phyloP scores from a whole-genome alignment of 768 basidiomycete genomes.

The Tulasnella sp. region DNA sequence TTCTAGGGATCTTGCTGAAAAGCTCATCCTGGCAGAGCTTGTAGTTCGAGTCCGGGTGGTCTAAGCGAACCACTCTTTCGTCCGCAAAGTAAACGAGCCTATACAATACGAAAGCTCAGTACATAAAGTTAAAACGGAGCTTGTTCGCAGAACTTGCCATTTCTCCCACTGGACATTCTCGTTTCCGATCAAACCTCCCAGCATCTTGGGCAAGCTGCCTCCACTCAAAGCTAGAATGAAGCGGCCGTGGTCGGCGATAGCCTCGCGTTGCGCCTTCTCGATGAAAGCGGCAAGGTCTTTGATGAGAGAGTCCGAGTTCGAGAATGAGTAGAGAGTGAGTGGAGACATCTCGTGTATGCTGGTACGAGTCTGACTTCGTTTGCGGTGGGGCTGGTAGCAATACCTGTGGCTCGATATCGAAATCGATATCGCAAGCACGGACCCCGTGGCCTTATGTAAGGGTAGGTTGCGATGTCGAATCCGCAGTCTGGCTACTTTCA shows the following conservation, averaged over 20 bases:
- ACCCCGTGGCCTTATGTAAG: too few species aligned
- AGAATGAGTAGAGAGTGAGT: slow-evolving; percentile 75
- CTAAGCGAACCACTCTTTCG: slow-evolving; percentile 91
- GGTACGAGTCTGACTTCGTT: neutral
- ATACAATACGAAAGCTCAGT: slow-evolving; percentile 16
- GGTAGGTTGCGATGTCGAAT: too few species aligned
- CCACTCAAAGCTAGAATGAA: slow-evolving; percentile 96
- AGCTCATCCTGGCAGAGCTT: slow-evolving; percentile 69
- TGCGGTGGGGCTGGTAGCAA: neutral
- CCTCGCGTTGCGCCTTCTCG: slow-evolving; percentile 83
- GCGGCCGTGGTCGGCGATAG: slow-evolving; percentile 82
- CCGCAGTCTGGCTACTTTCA: too few species aligned
- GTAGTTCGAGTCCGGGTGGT: slow-evolving; percentile 94
- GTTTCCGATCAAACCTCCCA: slow-evolving; percentile 66
- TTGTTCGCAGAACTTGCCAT: slow-evolving; percentile 61
- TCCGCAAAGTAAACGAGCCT: slow-evolving; percentile 99
- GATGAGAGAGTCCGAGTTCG: slow-evolving; percentile 58
- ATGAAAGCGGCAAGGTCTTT: slow-evolving; percentile 78
- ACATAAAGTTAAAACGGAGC: slow-evolving; percentile 21
- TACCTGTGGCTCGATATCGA: too few species aligned
- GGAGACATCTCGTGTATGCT: slow-evolving; percentile 39
- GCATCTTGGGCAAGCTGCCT: slow-evolving; percentile 83
- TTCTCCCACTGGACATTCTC: slow-evolving; percentile 84
- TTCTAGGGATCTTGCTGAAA: slow-evolving; percentile 74
- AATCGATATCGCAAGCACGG: too few species aligned